Evolutionary conservation across 306 rosid species (phyloP).

Genomic region (Rosa lucieae): DNA sequence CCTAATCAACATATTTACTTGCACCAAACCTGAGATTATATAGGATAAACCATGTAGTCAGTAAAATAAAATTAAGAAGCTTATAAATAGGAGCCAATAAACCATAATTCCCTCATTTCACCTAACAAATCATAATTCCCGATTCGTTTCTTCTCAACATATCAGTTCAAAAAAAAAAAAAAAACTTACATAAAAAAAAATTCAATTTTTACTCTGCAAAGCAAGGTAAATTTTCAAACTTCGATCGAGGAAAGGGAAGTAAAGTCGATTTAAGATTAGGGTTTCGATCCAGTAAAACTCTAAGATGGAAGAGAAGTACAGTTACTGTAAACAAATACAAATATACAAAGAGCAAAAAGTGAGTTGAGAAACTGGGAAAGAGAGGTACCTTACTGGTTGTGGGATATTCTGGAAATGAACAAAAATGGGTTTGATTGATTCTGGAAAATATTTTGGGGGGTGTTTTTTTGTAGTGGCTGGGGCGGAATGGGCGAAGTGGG

Average conservation of each 20-base stretch:
- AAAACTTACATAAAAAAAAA: too few species aligned
- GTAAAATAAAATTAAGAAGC: not conserved
- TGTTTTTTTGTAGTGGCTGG: not conserved
- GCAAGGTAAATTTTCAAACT: not conserved
- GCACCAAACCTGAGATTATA: not conserved
- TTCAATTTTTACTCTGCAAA: not conserved
- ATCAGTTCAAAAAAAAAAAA: too few species aligned
- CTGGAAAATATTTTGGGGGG: not conserved
- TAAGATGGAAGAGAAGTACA: not conserved
- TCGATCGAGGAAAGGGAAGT: not conserved
- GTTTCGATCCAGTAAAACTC: not conserved
- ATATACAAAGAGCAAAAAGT: not conserved
- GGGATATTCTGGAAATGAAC: not conserved
- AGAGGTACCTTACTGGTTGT: not conserved
- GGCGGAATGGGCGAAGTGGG: not conserved
- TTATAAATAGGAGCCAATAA: not conserved
- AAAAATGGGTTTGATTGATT: not conserved
- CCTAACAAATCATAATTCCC: not conserved
- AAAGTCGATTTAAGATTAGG: not conserved
- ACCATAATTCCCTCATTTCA: not conserved
- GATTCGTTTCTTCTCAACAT: not conserved
- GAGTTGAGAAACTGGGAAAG: not conserved
- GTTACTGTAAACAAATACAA: not conserved
- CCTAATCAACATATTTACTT: not conserved
- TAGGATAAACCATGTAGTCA: not conserved